Percentiles rank a stretch among this genome's conserved stretches.
These are phyloP conservation scores for Annulohypoxylon bovei DNA, from an alignment of 495 filamentous ascomycete species.

Conservation along the genomic window DNA sequence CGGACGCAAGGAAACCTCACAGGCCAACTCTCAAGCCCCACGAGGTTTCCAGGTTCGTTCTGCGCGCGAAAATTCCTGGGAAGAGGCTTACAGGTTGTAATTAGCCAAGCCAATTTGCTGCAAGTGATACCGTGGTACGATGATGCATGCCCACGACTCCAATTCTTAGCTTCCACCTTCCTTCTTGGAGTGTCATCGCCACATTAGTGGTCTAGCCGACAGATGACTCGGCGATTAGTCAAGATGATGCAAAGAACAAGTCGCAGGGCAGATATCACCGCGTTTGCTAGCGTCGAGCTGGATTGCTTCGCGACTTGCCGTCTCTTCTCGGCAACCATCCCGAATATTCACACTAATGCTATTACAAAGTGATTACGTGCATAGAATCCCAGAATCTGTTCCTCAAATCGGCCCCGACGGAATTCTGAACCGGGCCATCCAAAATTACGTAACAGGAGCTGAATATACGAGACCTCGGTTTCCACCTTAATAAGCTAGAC, in stretches of 20 bases:
- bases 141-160: not conserved
- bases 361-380: slow-evolving; percentile 10
- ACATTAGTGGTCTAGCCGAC: not conserved
- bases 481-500: not conserved
- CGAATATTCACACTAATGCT: not conserved
- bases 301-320: slow-evolving; percentile 14
- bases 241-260: not conserved
- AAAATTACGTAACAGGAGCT: not conserved
- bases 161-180: slow-evolving; percentile 4
- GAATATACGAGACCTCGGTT: not conserved
- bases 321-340: not conserved
- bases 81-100: slow-evolving; percentile 13
- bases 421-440: not conserved
- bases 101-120: slow-evolving; percentile 24
- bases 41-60: slow-evolving; percentile 1
- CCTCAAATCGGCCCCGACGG: not conserved
- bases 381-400: not conserved
- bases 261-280: not conserved
- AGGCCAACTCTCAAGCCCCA: not conserved
- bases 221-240: slow-evolving; percentile 7
- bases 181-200: slow-evolving; percentile 1
- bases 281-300: not conserved
- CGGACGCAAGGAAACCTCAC: slow-evolving; percentile 8
- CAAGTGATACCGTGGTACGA: slow-evolving; percentile 4
- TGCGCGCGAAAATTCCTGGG: not conserved